Conservation (phyloP, 108 stramenopile genomes). For the Nitzschia palea region DNA sequence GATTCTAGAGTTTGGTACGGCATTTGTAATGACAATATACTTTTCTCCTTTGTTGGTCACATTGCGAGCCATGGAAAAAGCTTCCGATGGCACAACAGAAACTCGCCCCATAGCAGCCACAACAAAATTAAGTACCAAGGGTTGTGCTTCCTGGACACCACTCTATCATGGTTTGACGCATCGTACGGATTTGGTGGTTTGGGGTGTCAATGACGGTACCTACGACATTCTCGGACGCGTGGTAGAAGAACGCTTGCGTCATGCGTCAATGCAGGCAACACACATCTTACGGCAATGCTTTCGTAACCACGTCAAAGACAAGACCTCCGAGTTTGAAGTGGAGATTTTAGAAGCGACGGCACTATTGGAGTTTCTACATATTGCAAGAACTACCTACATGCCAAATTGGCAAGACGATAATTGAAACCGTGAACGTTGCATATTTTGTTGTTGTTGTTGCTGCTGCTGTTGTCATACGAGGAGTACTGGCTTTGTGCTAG, state of each 20-base stretch:
- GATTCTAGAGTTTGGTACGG: slow-evolving; percentile 62
- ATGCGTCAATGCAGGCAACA: slow-evolving; percentile 79
- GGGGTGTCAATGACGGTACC: slow-evolving; percentile 48
- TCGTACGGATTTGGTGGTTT: slow-evolving; percentile 19
- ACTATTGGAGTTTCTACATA: slow-evolving; percentile 66
- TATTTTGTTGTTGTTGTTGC: no score
- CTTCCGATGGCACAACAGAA: not conserved
- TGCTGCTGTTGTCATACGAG: no score
- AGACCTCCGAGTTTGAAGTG: slow-evolving; percentile 65
- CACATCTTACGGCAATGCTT: slow-evolving; percentile 68
- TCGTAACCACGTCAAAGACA: slow-evolving; percentile 39
- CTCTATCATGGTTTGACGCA: slow-evolving; percentile 33
- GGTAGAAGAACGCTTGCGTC: slow-evolving; percentile 66
- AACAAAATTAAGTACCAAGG: slow-evolving; percentile 1
- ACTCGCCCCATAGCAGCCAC: not conserved
- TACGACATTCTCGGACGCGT: slow-evolving; percentile 50
- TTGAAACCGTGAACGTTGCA: not conserved
- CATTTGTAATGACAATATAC: slow-evolving; percentile 81
- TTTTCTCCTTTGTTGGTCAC: slow-evolving; percentile 69
- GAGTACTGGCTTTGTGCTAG: no score
- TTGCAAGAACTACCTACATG: slow-evolving; percentile 68
- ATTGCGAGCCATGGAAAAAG: slow-evolving; percentile 45
- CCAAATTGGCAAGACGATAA: slow-evolving; percentile 71
- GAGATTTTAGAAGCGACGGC: slow-evolving; percentile 75
- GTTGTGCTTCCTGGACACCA: slow-evolving; percentile 23